Conservation (phyloP, 768 basidiomycete species). For the Daedaleopsis sinensis region DNA sequence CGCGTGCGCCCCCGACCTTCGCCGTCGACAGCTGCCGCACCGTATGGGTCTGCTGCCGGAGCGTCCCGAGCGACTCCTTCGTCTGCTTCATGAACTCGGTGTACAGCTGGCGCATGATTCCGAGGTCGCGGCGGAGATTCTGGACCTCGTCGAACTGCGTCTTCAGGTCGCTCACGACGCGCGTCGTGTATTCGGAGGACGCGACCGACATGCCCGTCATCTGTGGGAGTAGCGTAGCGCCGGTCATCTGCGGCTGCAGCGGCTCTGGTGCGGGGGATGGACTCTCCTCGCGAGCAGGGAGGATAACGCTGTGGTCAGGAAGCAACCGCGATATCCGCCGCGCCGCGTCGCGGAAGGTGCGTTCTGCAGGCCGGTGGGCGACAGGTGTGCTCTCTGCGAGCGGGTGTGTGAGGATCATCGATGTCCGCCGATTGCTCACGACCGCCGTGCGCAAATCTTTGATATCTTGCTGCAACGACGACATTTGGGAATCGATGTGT, state of each 20-base stretch:
- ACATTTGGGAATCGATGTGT: conserved; percentile 93
- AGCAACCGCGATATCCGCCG: conserved; percentile 75
- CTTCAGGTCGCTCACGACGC: conserved; percentile 81
- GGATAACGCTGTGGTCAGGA: conserved; percentile 41
- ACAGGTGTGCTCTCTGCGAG: conserved; percentile 69
- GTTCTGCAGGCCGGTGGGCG: conserved; percentile 70
- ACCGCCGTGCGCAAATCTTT: conserved; percentile 83
- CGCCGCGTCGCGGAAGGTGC: conserved; percentile 73
- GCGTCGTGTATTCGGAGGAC: conserved; percentile 66
- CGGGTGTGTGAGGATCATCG: conserved; percentile 54
- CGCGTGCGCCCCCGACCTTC: conserved; percentile 83
- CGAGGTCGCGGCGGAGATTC: conserved; percentile 90
- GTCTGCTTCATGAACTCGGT: conserved; percentile 92
- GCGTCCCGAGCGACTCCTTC: conserved; percentile 76
- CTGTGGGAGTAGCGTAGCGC: conserved; percentile 69
- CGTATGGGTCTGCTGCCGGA: conserved; percentile 83
- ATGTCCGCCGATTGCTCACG: conserved; percentile 53
- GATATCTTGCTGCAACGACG: conserved; percentile 81
- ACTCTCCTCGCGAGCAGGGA: conserved; percentile 25
- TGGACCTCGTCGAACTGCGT: conserved; percentile 96
- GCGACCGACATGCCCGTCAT: conserved; percentile 74
- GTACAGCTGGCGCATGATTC: conserved; percentile 92
- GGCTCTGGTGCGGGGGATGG: conserved; percentile 30
- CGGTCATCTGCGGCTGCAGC: conserved; percentile 59
- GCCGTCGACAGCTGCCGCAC: conserved; percentile 86